phyloP scores from a whole-genome alignment of 257 asterid genomes.

The Solanum ossicruentum region DNA sequence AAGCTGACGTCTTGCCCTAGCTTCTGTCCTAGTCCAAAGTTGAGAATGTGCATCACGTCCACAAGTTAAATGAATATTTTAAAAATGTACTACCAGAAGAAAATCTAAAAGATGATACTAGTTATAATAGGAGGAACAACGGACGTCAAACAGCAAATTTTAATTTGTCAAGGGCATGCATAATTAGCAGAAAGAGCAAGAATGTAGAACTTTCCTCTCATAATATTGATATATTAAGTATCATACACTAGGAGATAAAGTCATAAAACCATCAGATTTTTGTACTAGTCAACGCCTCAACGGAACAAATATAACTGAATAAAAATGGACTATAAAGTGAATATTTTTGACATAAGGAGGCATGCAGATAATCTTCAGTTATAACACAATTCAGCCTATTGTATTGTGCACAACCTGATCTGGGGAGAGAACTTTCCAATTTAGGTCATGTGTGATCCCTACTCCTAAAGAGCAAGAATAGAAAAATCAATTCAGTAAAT shows the following conservation, averaged over 20 bases:
- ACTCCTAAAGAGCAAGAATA: neutral
- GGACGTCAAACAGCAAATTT: neutral
- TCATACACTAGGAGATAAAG: neutral
- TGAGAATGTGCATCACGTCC: conserved; percentile 4
- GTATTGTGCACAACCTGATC: neutral
- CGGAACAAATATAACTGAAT: neutral
- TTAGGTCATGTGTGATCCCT: neutral
- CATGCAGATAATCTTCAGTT: neutral
- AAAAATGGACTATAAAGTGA: neutral
- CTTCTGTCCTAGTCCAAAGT: conserved; percentile 42
- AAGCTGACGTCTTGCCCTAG: conserved; percentile 48
- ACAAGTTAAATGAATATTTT: neutral
- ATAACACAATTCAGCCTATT: neutral
- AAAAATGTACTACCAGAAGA: neutral
- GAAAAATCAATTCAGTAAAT: neutral
- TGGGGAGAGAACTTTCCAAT: neutral
- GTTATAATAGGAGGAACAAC: neutral
- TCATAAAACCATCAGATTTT: neutral
- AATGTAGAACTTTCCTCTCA: neutral
- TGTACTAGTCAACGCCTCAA: neutral
- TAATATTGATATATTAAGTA: no score
- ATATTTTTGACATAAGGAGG: neutral
- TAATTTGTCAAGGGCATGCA: neutral
- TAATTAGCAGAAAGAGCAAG: neutral
- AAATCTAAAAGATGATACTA: neutral